Percentiles rank a stretch among this genome's conserved stretches.
These are phyloP conservation scores for Mycena galopus DNA, from an alignment of 768 basidiomycete genomes.

Conservation along the genomic window DNA sequence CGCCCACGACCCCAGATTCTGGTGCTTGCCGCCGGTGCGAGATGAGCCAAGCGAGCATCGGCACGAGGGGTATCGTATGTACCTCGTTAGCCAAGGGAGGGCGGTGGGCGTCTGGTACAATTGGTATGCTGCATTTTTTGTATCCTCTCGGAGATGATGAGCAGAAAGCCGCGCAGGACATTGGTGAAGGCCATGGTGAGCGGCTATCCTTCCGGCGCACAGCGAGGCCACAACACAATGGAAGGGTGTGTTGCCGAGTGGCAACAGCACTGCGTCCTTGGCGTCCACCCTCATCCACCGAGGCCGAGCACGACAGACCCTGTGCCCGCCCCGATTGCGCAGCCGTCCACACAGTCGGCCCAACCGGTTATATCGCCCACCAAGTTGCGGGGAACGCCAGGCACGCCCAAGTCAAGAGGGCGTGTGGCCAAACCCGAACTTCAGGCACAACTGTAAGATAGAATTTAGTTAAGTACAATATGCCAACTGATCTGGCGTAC, in stretches of 20 bases:
- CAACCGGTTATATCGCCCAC: not conserved
- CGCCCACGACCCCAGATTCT: not conserved
- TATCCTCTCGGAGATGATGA: not conserved
- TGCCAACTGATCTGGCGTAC: no score
- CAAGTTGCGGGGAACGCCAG: no score
- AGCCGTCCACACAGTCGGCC: not conserved
- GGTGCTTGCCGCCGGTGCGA: not conserved
- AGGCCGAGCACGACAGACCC: not conserved
- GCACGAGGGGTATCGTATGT: not conserved
- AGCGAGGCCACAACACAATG: not conserved
- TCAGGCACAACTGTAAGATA: no score
- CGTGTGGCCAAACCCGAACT: no score
- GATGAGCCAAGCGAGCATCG: not conserved
- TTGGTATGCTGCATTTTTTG: not conserved
- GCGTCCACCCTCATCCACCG: slow-evolving; percentile 1
- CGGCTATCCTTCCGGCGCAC: not conserved
- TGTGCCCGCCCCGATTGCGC: not conserved
- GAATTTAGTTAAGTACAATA: no score
- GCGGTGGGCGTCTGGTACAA: not conserved
- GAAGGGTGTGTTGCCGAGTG: not conserved
- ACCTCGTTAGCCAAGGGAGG: not conserved
- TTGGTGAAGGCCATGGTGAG: not conserved
- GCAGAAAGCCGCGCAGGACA: not conserved
- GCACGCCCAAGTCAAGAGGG: no score
- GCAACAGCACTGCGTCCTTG: not conserved